These are phyloP conservation scores for Secale cereale DNA, from an alignment of 176 grass and related monocot species.

Conservation along the genomic window DNA sequence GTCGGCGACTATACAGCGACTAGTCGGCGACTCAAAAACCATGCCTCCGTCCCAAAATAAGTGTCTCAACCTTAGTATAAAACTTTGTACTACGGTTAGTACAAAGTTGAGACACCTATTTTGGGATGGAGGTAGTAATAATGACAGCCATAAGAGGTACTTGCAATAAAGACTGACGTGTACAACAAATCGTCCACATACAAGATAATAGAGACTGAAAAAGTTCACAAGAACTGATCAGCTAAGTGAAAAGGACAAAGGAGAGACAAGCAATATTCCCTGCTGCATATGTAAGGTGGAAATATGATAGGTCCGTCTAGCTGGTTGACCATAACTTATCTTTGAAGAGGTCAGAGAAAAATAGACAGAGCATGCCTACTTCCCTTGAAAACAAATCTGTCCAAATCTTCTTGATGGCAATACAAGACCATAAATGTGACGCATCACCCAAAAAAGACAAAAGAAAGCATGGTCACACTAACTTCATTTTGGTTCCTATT, in stretches of 20 bases:
- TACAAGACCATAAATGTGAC: background rate
- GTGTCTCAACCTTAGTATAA: too few species aligned
- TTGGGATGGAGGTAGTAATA: too few species aligned
- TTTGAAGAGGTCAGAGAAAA: background rate
- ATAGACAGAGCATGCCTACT: background rate
- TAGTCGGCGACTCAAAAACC: too few species aligned
- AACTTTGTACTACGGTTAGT: too few species aligned
- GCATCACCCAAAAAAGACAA: conserved; percentile 4
- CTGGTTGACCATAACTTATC: background rate
- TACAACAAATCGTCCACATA: background rate
- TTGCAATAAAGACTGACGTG: background rate
- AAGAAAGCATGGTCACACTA: background rate
- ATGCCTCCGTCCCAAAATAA: too few species aligned
- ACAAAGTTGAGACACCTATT: too few species aligned
- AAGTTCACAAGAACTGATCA: background rate
- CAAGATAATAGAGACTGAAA: background rate
- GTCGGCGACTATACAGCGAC: too few species aligned
- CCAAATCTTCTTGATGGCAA: background rate
- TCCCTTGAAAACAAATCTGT: background rate
- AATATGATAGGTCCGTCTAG: background rate
- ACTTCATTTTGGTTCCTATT: background rate
- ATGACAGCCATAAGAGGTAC: background rate
- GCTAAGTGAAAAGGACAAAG: background rate
- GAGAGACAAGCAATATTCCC: background rate
- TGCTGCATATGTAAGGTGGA: background rate